Conservation (phyloP, 768 basidiomycete genomes). For the Tremella yokohamensis region DNA sequence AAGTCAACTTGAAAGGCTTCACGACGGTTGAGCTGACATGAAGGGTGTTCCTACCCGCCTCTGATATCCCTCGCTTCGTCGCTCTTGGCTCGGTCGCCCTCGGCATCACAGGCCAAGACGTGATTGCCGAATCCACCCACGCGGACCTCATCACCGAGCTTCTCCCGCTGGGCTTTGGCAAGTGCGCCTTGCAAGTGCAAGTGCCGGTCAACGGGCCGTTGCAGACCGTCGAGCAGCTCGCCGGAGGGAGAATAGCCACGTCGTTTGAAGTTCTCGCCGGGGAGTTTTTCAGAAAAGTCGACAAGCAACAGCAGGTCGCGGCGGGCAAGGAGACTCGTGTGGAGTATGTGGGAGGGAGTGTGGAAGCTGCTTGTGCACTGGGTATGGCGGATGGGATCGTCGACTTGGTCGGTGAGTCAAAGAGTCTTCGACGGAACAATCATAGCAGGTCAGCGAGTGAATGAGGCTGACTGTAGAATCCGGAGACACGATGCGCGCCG, state of each 20-base stretch:
- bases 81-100: constrained; percentile 95
- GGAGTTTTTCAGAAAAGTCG: constrained; percentile 63
- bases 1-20: constrained; percentile 41
- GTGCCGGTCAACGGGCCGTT: constrained; percentile 73
- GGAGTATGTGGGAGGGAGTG: constrained; percentile 94
- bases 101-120: constrained; percentile 97
- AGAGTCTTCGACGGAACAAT: too few species aligned
- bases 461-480: constrained; percentile 62
- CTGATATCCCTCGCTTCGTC: constrained; percentile 97
- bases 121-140: constrained; percentile 87
- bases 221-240: constrained; percentile 71
- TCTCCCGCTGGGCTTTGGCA: constrained; percentile 84
- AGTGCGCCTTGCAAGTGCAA: constrained; percentile 77
- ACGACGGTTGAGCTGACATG: neutral
- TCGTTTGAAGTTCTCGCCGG: constrained; percentile 86
- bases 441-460: neutral
- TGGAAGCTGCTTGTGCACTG: constrained; percentile 94
- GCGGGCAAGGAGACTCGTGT: constrained; percentile 67
- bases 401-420: constrained; percentile 82
- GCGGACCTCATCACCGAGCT: constrained; percentile 70
- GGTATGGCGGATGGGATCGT: constrained; percentile 97
- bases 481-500: constrained; percentile 98
- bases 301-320: constrained; percentile 59
- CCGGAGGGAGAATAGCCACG: constrained; percentile 88
- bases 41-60: constrained; percentile 93